phyloP scores from a whole-genome alignment of 176 grass and related monocot species.

The Cocos nucifera region DNA sequence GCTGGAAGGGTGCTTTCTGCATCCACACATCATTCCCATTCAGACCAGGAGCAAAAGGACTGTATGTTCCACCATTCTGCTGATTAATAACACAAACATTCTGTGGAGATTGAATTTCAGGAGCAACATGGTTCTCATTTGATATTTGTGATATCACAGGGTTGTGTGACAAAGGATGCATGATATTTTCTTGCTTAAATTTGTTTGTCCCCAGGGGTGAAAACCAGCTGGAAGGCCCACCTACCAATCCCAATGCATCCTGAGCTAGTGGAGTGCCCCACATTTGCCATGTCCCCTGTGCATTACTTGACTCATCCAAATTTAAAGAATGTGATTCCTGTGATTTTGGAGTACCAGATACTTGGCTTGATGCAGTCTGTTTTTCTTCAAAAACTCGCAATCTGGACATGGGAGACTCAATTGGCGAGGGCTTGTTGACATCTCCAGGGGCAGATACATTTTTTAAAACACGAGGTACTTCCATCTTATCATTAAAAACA shows the following conservation, averaged over 20 bases:
- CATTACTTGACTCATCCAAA: conserved; percentile 37
- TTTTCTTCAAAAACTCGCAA: conserved; percentile 47
- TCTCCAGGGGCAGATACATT: conserved; percentile 9
- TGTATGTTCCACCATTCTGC: conserved; percentile 40
- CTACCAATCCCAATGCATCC: conserved; percentile 55
- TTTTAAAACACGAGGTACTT: conserved; percentile 31
- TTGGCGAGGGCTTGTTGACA: conserved; percentile 61
- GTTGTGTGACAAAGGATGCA: conserved; percentile 1
- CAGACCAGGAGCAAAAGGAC: conserved; percentile 24
- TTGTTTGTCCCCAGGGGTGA: conserved; percentile 27
- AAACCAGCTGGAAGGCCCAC: conserved; percentile 53
- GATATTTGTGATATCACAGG: conserved; percentile 6
- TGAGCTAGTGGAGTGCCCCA: conserved; percentile 77
- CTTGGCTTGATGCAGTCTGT: conserved; percentile 19
- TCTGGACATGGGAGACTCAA: conserved; percentile 65
- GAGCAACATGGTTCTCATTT: conserved; percentile 5
- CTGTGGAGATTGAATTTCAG: background rate
- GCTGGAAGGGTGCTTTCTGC: conserved; percentile 44
- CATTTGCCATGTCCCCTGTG: conserved; percentile 75
- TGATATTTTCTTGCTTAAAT: conserved; percentile 19
- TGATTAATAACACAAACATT: conserved; percentile 22
- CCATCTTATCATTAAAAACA: conserved; percentile 27
- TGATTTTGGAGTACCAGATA: conserved; percentile 15
- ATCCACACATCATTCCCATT: conserved; percentile 36
- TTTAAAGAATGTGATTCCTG: conserved; percentile 26